A percentile compares a stretch with the other conserved stretches of the same genome.
Conservation (phyloP, 116 monocot genomes). For the Iris pallida region DNA sequence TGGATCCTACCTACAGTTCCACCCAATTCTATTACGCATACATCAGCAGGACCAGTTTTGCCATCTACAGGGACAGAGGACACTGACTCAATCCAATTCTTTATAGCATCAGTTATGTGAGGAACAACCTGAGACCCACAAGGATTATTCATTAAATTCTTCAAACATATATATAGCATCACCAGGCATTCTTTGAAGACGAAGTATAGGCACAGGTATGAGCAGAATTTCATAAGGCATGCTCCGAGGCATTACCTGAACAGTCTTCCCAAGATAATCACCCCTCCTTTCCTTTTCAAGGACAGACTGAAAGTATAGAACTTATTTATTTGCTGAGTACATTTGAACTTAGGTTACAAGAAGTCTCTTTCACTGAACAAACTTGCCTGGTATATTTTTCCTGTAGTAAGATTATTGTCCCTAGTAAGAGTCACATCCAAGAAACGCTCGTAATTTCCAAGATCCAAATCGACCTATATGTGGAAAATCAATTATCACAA, state of each 20-base stretch:
- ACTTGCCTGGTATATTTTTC: constrained; percentile 77
- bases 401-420: constrained; percentile 83
- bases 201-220: background rate
- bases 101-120: constrained; percentile 68
- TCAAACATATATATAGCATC: background rate
- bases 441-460: constrained; percentile 90
- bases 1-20: constrained; percentile 51
- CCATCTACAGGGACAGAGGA: constrained; percentile 52
- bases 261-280: constrained; percentile 94
- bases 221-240: background rate
- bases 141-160: background rate
- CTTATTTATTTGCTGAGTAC: background rate
- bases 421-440: constrained; percentile 78
- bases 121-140: constrained; percentile 44
- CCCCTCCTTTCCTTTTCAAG: constrained; percentile 86
- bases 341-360: background rate
- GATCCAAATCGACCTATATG: constrained; percentile 73
- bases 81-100: constrained; percentile 56
- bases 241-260: constrained; percentile 50
- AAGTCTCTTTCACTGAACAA: background rate
- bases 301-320: constrained; percentile 58
- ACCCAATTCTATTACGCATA: constrained; percentile 64
- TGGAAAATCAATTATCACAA: background rate
- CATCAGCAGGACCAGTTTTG: constrained; percentile 46
- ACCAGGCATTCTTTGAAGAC: background rate